A percentile compares a stretch with the other conserved stretches of the same genome.
Evolutionary conservation across 2,329 filamentous ascomycete species (phyloP).

Genomic region (Epichloe glyceriae): DNA sequence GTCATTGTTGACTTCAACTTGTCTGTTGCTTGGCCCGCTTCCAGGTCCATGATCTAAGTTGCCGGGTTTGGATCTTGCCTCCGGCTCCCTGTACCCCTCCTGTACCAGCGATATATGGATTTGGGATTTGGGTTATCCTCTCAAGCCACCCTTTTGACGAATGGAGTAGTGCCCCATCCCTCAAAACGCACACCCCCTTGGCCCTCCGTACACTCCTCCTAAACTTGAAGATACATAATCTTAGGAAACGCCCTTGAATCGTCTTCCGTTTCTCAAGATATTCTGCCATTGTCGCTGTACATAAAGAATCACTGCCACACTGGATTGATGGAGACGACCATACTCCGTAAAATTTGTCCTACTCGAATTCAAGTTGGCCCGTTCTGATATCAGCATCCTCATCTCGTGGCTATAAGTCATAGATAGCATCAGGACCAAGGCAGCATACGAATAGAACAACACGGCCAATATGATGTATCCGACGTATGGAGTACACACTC

Average conservation of each 20-base stretch:
- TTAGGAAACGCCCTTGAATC: slow-evolving; percentile 11
- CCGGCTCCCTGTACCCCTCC: slow-evolving; percentile 16
- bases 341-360: too few species aligned
- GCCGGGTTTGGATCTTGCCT: slow-evolving; percentile 20
- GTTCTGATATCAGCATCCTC: too few species aligned
- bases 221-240: slow-evolving; percentile 19
- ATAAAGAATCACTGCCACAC: background rate
- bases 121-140: slow-evolving; percentile 22
- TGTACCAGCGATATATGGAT: slow-evolving; percentile 15
- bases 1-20: slow-evolving; percentile 8
- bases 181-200: slow-evolving; percentile 12
- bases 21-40: slow-evolving; percentile 22
- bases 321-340: too few species aligned
- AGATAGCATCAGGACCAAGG: background rate
- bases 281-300: background rate
- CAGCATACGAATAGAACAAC: background rate
- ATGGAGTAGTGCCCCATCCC: slow-evolving; percentile 20
- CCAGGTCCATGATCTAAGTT: slow-evolving; percentile 19
- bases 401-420: background rate
- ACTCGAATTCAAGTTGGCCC: too few species aligned
- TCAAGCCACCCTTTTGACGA: slow-evolving; percentile 13
- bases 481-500: slow-evolving; percentile 14
- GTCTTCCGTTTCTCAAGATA: background rate
- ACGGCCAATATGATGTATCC: slow-evolving; percentile 18
- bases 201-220: slow-evolving; percentile 1